Base-by-base conservation (phyloP, 805 yeast species). In the Candida wancherniae region DNA sequence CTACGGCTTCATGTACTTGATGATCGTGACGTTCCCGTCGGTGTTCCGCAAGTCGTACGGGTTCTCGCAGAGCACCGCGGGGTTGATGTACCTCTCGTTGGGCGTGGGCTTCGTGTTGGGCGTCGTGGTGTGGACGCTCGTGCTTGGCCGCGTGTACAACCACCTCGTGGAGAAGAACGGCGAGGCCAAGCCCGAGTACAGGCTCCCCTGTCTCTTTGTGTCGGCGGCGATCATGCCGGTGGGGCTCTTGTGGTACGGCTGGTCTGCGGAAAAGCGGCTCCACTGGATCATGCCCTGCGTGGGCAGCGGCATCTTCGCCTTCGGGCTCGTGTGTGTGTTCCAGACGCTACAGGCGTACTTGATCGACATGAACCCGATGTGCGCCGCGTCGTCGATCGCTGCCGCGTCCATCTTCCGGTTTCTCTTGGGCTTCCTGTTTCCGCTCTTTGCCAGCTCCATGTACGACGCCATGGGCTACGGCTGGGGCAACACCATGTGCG, bases 361-460 rank as follows among this genome's bases (percentile, higher is more conserved):
- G 33, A 61, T 62, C 32, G 67, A 63, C 33, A 61, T 59, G 65
- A 60, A 60, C 38, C 55, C 55, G 7, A 34, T 56, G 26, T 60
- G 54, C 29, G 62, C 65, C 13, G 67, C 68, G 9, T 50, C 58
- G 20, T 53, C 66, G 10, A 57, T 63, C 4, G 67, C 68, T 2
- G 67, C 69, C 3, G 65, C 65, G 4, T 65, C 67, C n/a, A 48
- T 63, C 18, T 61, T 62, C 42, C 46, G 69, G 28, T 58, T 60
- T 13, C 40, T 57, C 11, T 58, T 62, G 42, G 69, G 67, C 9
- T 61, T 61, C 32, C 41, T 48, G 25, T 61, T 63, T 44, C 69
- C 68, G 3, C 40, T 63, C 13, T 58, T 61, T 35, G 67, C 67
- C 7, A 41, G 50, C n/a, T 44, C 45, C 21, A 57, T 63, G 63